Evolutionary conservation across 1,139 yeast genomes (phyloP).

Genomic region (Geotrichum siamense): DNA sequence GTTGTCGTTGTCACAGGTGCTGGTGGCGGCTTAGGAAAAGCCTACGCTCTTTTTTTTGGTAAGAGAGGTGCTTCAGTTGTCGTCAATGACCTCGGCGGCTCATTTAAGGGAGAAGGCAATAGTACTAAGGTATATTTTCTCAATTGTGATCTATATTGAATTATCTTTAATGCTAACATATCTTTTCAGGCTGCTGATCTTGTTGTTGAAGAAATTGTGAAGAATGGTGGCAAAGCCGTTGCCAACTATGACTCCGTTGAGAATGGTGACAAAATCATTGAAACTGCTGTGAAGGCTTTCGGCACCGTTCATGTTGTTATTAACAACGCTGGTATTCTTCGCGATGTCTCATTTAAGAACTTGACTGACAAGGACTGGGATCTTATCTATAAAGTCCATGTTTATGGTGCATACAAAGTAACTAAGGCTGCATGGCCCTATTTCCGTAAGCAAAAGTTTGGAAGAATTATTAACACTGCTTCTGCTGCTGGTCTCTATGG

Average conservation of each 20-base stretch:
- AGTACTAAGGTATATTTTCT: conserved; percentile 18
- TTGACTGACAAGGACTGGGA: conserved; percentile 77
- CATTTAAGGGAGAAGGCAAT: conserved; percentile 53
- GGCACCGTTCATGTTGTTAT: conserved; percentile 86
- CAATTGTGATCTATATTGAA: neutral
- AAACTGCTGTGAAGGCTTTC: conserved; percentile 77
- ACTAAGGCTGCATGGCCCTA: conserved; percentile 92
- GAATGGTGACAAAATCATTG: conserved; percentile 74
- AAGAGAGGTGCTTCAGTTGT: conserved; percentile 91
- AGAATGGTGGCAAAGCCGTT: conserved; percentile 77
- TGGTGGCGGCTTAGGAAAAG: conserved; percentile 93
- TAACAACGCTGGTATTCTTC: conserved; percentile 91
- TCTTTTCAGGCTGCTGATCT: conserved; percentile 64
- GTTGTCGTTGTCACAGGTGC: conserved; percentile 95
- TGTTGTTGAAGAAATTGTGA: conserved; percentile 76
- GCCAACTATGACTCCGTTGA: conserved; percentile 93
- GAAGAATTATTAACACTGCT: conserved; percentile 84
- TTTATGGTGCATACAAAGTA: conserved; percentile 80
- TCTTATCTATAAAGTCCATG: conserved; percentile 77
- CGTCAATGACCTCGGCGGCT: conserved; percentile 84
- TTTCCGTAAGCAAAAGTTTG: conserved; percentile 75
- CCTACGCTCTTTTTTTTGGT: conserved; percentile 82
- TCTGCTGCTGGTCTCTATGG: conserved; percentile 97
- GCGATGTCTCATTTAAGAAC: conserved; percentile 60
- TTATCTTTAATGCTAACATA: neutral